These are phyloP conservation scores for Neoboletus magnificus DNA, from an alignment of 768 basidiomycete genomes.

Conservation along the genomic window DNA sequence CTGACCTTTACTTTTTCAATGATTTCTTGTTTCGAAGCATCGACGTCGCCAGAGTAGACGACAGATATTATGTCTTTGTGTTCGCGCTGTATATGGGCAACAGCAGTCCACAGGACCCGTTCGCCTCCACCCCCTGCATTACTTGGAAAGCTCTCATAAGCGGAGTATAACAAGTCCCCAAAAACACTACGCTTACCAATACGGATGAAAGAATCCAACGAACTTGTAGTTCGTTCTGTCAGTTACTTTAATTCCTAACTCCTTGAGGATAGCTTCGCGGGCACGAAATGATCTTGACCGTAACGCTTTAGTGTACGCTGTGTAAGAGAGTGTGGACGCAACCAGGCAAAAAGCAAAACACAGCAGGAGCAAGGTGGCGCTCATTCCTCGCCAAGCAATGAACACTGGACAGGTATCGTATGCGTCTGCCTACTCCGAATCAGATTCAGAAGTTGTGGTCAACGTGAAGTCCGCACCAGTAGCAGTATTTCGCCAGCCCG, in stretches of 20 bases:
- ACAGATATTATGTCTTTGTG: conserved; percentile 65
- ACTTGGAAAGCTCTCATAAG: conserved; percentile 46
- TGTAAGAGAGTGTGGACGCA: conserved; percentile 17
- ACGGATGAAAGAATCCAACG: conserved; percentile 92
- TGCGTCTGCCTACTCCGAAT: not conserved
- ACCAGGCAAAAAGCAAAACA: conserved; percentile 11
- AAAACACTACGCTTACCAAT: conserved; percentile 62
- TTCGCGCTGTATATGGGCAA: conserved; percentile 68
- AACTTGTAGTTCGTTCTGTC: conserved; percentile 32
- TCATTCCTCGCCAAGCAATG: conserved; percentile 10
- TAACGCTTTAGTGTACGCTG: conserved; percentile 22
- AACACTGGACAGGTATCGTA: not conserved
- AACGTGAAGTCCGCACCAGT: conserved; percentile 4
- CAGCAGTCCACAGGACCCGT: conserved; percentile 90
- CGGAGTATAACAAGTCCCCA: not conserved
- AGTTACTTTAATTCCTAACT: conserved; percentile 6
- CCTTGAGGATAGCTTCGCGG: conserved; percentile 21
- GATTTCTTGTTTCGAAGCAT: conserved; percentile 77
- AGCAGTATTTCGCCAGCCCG: not conserved
- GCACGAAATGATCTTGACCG: conserved; percentile 19
- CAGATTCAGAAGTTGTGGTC: not conserved
- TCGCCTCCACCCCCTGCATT: conserved; percentile 98
- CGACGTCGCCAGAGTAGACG: conserved; percentile 87
- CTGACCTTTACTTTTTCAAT: conserved; percentile 75
- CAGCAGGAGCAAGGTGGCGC: conserved; percentile 10